Evolutionary conservation across 345 rosid genomes (phyloP).

Genomic region (Eucalyptus rudis): DNA sequence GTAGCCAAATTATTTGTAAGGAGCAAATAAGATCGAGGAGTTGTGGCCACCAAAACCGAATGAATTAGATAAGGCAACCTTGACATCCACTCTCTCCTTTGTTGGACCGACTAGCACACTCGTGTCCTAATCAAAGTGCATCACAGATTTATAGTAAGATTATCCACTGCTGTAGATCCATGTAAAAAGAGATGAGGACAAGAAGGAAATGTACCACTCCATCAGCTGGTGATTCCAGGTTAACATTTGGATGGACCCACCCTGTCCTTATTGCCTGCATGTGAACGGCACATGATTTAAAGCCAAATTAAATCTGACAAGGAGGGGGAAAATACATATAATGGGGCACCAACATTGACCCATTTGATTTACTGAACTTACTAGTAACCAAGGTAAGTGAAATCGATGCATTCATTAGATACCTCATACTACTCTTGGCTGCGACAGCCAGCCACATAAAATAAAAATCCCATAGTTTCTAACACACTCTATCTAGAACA

Average conservation of each 20-base stretch:
- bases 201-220: conserved; percentile 47
- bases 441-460: background rate
- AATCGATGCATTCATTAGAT: background rate
- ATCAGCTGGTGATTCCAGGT: conserved; percentile 72
- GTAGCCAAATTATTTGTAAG: conserved; percentile 41
- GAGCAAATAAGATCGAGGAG: conserved; percentile 91
- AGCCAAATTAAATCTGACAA: background rate
- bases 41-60: conserved; percentile 97
- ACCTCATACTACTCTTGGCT: background rate
- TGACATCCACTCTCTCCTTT: conserved; percentile 75
- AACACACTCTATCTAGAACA: background rate
- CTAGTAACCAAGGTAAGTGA: background rate
- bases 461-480: background rate
- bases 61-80: conserved; percentile 83
- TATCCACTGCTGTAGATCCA: background rate
- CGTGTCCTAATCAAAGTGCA: conserved; percentile 37
- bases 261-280: conserved; percentile 83
- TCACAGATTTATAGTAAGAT: background rate
- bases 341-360: background rate
- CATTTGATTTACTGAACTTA: background rate
- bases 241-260: conserved; percentile 94
- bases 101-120: conserved; percentile 62
- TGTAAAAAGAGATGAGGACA: background rate
- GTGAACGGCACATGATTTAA: background rate
- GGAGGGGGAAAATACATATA: background rate